phyloP scores from a whole-genome alignment of 805 yeast genomes.

The Candida montana region DNA sequence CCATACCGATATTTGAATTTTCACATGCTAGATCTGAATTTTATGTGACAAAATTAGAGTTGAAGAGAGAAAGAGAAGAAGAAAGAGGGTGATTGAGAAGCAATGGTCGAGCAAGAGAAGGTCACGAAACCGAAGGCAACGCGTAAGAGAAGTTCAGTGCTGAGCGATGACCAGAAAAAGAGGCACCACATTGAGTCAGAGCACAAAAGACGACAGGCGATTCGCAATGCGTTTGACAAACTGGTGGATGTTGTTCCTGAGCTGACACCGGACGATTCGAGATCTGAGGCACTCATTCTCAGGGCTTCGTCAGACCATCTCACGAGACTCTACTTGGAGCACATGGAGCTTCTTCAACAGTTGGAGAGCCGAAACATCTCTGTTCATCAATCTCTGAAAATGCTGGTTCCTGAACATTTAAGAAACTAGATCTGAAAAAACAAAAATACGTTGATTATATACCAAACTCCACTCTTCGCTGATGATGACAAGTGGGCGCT shows the following conservation, averaged over 20 bases:
- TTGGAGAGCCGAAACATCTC: slow-evolving; percentile 32
- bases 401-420: background rate
- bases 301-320: slow-evolving; percentile 58
- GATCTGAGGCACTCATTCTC: slow-evolving; percentile 76
- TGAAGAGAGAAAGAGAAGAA: too few relatives aligned
- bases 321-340: slow-evolving; percentile 44
- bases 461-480: too few relatives aligned
- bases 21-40: background rate
- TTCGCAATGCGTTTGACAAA: slow-evolving; percentile 74
- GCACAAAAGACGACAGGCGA: slow-evolving; percentile 80
- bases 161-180: slow-evolving; percentile 37
- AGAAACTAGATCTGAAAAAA: background rate
- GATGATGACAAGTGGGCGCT: background rate
- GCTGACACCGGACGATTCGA: slow-evolving; percentile 58
- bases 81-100: too few relatives aligned
- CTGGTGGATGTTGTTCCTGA: slow-evolving; percentile 74
- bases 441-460: too few relatives aligned
- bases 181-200: slow-evolving; percentile 82
- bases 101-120: background rate
- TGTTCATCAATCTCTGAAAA: slow-evolving; percentile 6
- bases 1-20: background rate
- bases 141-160: slow-evolving; percentile 16
- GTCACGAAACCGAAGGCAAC: slow-evolving; percentile 3
- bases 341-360: slow-evolving; percentile 37
- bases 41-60: too few relatives aligned